These are phyloP conservation scores for Colletotrichum cuscutae DNA, from an alignment of 2,329 filamentous ascomycete species.

Conservation along the genomic window DNA sequence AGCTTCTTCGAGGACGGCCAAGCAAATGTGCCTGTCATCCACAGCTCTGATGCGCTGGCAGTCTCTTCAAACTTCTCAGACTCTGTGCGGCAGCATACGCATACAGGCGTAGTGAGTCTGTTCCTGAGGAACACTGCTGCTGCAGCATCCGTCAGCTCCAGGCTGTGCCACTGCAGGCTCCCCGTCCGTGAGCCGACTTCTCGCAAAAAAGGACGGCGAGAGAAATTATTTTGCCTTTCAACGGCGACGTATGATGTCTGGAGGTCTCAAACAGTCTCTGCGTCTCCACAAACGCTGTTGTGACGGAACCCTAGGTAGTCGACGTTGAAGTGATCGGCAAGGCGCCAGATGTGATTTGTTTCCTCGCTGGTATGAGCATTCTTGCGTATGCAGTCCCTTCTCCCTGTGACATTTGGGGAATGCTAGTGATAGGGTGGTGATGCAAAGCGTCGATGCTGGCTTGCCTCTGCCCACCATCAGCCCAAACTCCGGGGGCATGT, in stretches of 20 bases:
- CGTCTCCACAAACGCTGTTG: conserved; percentile 13
- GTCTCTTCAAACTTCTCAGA: background rate
- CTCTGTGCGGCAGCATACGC: background rate
- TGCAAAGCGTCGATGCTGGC: conserved; percentile 26
- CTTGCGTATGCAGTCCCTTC: background rate
- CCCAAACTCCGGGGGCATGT: conserved; percentile 5
- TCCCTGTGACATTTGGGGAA: background rate
- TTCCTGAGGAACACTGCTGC: conserved; percentile 3
- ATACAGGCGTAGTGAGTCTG: background rate
- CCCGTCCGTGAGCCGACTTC: conserved; percentile 14
- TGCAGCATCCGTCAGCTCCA: conserved; percentile 13
- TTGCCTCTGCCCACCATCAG: background rate
- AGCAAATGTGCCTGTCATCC: conserved; percentile 13
- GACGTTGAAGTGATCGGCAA: conserved; percentile 12
- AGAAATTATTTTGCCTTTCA: conserved; percentile 1
- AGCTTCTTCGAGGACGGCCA: background rate
- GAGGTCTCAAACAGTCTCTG: background rate
- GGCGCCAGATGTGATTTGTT: background rate
- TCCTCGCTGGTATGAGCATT: conserved; percentile 3
- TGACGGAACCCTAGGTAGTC: conserved; percentile 6
- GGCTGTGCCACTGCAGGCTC: conserved; percentile 13
- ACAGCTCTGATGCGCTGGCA: conserved; percentile 12
- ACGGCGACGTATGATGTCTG: conserved; percentile 18
- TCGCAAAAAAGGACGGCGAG: background rate
- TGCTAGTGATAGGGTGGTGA: conserved; percentile 14